Evolutionary conservation across 192 early-diverging fungal species (phyloP).

Genomic region (Coemansia sp.): DNA sequence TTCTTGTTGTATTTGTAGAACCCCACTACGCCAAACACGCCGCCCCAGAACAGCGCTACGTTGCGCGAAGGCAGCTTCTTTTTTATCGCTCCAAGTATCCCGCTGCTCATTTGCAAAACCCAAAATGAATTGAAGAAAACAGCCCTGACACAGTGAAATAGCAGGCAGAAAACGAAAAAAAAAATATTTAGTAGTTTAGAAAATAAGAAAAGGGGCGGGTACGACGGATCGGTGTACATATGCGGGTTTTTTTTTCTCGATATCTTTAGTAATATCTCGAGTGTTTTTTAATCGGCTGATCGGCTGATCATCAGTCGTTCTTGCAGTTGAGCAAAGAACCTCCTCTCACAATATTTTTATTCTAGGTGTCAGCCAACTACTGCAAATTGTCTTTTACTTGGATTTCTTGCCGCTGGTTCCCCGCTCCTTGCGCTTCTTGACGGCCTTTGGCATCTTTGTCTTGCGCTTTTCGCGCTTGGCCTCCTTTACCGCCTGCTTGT

Average conservation of each 20-base stretch:
- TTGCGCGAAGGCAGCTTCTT: constrained; percentile 50
- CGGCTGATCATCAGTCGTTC: neutral
- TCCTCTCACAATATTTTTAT: no score
- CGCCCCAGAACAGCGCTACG: constrained; percentile 42
- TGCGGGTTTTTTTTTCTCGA: no score
- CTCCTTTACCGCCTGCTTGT: constrained; percentile 85
- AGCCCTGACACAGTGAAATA: no score
- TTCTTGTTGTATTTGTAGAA: constrained; percentile 51
- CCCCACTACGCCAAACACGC: constrained; percentile 21
- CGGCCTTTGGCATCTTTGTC: constrained; percentile 90
- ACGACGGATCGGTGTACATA: no score
- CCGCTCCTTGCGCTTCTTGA: constrained; percentile 92
- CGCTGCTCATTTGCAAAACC: constrained; percentile 12
- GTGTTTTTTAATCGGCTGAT: neutral
- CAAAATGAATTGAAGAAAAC: no score
- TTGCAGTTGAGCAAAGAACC: no score
- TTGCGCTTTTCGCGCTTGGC: constrained; percentile 89
- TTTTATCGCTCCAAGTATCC: constrained; percentile 27
- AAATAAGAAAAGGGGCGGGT: no score
- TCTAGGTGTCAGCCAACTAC: no score
- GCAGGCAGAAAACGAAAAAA: neutral
- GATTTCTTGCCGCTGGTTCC: constrained; percentile 61
- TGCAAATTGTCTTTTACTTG: constrained; percentile 25
- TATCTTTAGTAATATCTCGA: no score
- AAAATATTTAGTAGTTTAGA: no score